These are phyloP conservation scores for Barbatosphaeria neglecta DNA, from an alignment of 495 filamentous ascomycete species.

Conservation along the genomic window DNA sequence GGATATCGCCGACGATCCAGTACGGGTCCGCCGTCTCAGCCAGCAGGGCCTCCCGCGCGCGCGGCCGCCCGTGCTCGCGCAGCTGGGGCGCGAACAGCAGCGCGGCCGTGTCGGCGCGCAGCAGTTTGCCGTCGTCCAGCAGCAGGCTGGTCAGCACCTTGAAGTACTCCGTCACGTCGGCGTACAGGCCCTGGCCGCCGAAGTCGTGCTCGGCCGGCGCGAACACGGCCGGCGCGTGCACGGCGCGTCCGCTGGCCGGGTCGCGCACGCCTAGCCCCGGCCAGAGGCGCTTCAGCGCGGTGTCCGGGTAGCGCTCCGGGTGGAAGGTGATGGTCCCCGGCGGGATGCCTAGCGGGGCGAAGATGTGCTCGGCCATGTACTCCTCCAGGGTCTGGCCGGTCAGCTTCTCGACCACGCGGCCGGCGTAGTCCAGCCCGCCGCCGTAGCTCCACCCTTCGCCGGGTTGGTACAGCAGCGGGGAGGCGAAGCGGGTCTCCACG, in stretches of 20 bases:
- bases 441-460: slow-evolving; percentile 26
- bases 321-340: slow-evolving; percentile 14
- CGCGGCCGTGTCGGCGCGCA: slow-evolving; percentile 12
- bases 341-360: slow-evolving; percentile 7
- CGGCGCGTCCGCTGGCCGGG: slow-evolving; percentile 5
- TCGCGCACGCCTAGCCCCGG: slow-evolving; percentile 12
- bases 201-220: slow-evolving; percentile 2
- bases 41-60: slow-evolving; percentile 8
- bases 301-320: slow-evolving; percentile 5
- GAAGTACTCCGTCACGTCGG: slow-evolving; percentile 14
- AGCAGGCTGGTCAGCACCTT: slow-evolving; percentile 16
- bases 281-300: not conserved
- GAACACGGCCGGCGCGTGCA: not conserved
- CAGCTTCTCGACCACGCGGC: slow-evolving; percentile 16
- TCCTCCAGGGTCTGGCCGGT: slow-evolving; percentile 13
- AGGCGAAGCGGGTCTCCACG: slow-evolving; percentile 13
- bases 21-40: slow-evolving; percentile 5
- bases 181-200: slow-evolving; percentile 21
- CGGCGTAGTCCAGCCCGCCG: slow-evolving; percentile 21
- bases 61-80: slow-evolving; percentile 2
- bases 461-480: slow-evolving; percentile 24
- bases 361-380: slow-evolving; percentile 16
- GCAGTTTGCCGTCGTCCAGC: slow-evolving; percentile 17
- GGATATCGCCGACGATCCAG: slow-evolving; percentile 15
- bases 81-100: slow-evolving; percentile 20